These are phyloP conservation scores for Durotheca rogersii DNA, from an alignment of 495 filamentous ascomycete species.

Conservation along the genomic window DNA sequence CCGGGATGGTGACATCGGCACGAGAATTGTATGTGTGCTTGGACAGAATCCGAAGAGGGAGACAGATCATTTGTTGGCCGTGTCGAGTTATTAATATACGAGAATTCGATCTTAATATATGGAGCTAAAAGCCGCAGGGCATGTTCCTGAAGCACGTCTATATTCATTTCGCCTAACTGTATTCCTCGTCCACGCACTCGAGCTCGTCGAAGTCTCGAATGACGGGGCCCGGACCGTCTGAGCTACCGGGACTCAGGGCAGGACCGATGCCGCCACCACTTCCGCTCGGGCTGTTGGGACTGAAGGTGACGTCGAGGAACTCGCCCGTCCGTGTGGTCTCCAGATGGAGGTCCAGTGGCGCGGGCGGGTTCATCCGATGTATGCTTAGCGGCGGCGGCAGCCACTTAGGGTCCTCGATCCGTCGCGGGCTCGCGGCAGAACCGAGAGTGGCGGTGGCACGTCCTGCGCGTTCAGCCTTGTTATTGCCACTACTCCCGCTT, in stretches of 20 bases:
- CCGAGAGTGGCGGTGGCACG: too few species aligned
- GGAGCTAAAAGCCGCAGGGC: background rate
- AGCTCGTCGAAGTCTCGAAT: conserved; percentile 50
- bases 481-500: too few species aligned
- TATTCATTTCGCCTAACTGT: background rate
- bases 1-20: too few species aligned
- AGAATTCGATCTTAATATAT: too few species aligned
- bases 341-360: conserved; percentile 24
- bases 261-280: conserved; percentile 11
- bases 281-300: conserved; percentile 30
- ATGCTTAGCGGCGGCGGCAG: conserved; percentile 7
- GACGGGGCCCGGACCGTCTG: conserved; percentile 38
- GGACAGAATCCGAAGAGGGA: too few species aligned
- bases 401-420: conserved; percentile 22
- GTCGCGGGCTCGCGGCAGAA: too few species aligned
- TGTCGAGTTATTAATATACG: too few species aligned
- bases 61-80: too few species aligned
- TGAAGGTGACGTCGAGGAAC: conserved; percentile 31
- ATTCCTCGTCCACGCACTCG: conserved; percentile 33
- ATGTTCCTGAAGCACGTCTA: background rate
- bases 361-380: conserved; percentile 16
- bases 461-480: too few species aligned
- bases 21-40: too few species aligned
- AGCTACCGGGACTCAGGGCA: conserved; percentile 20
- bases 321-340: conserved; percentile 23